Evolutionary conservation across 2,329 filamentous ascomycete species (phyloP), one percentile per base, ranked within the genome.

Genomic region (Alternaria consortialis): DNA sequence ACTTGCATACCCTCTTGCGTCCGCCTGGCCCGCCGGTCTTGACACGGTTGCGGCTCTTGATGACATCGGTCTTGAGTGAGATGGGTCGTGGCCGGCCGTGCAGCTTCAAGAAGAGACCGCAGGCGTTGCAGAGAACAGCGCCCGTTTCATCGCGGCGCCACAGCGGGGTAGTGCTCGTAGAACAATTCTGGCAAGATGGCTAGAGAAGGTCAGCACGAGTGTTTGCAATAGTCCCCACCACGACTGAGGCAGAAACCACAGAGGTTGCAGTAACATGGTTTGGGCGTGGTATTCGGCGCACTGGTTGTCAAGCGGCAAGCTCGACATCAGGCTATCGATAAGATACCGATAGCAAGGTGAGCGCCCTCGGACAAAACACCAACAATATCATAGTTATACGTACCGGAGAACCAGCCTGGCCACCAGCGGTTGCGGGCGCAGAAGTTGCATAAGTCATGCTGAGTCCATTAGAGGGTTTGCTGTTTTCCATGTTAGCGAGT

Each of bases 71-170:
- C 86, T 99, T 99, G 73, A 99, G 87, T 72, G 92, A 97, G 79
- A 97, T 97, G 70, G 95, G 95, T 58, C 95, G 90, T 62, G 95
- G 89, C 27, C 94, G 91, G 66, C 94, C 94, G 79, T 99, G 95
- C 70, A 99, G 86, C 86, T 99, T 99, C 74, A 98, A 87, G 81
- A 98, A 99, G 58, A 99, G 87, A 62, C 95, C 95, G 81, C 95
- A 99, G 74, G 95, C 95, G 82, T 99, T 99, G 88, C 95, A 99
- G 53, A 99, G 90, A 37, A 99, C 94, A 1, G 93, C 91, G 69
- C 95, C 95, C 74, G 91, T 88, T 83, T 99, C 95, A 85, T 99
- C 95, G 83, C 95, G 91, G 73, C 95, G 92, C 95, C 95, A 99
- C 77, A 99, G 84, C 42, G 95, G 95, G 46, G 95, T 99, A 53